Percentiles rank a stretch among this genome's conserved stretches.
These are phyloP conservation scores for Nepenthes gracilis DNA, from an alignment of 148 eudicot genomes.

Conservation along the genomic window DNA sequence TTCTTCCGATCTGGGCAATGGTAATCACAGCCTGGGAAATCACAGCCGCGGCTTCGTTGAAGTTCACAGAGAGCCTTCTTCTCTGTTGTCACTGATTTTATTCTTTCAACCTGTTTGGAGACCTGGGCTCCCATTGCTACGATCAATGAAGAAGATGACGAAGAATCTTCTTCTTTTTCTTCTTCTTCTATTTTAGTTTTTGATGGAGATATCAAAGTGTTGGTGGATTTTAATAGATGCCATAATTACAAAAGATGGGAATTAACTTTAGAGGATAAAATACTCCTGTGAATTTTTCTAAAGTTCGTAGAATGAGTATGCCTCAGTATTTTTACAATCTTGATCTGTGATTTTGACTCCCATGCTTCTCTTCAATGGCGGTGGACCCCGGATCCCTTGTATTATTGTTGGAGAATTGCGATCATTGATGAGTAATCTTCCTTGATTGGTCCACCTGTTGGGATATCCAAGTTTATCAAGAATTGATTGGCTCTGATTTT, in stretches of 20 bases:
- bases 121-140: slow-evolving; percentile 54
- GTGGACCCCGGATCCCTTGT: slow-evolving; percentile 14
- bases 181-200: background rate
- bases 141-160: slow-evolving; percentile 9
- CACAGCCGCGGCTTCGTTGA: slow-evolving; percentile 32
- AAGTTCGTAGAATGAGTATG: background rate
- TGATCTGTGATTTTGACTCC: background rate
- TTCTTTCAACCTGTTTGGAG: slow-evolving; percentile 46
- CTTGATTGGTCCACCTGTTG: slow-evolving; percentile 28
- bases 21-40: slow-evolving; percentile 62
- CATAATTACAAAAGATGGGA: slow-evolving; percentile 2
- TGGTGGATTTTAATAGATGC: slow-evolving; percentile 7
- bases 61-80: slow-evolving; percentile 46
- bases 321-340: background rate
- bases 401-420: slow-evolving; percentile 21
- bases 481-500: slow-evolving; percentile 9
- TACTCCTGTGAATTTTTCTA: background rate
- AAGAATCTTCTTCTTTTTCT: background rate
- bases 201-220: slow-evolving; percentile 1
- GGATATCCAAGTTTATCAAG: slow-evolving; percentile 15
- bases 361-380: slow-evolving; percentile 5
- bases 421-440: slow-evolving; percentile 7
- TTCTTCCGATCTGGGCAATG: slow-evolving; percentile 52
- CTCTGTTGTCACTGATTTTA: slow-evolving; percentile 33
- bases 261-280: slow-evolving; percentile 4